These are phyloP conservation scores for Dujonia santamariae DNA, from an alignment of 1,139 yeast genomes.

Conservation along the genomic window DNA sequence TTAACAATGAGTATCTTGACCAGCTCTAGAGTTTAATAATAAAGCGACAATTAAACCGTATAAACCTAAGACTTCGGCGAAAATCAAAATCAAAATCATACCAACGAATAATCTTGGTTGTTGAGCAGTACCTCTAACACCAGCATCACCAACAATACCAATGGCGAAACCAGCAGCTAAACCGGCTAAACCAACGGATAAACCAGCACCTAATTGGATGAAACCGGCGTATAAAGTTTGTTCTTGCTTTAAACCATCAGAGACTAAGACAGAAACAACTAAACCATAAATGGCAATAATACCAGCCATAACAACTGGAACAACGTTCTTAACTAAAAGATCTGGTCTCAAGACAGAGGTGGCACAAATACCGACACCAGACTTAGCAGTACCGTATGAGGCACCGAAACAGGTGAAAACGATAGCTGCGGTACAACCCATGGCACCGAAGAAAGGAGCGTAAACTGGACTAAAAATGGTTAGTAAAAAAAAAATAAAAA, in stretches of 20 bases:
- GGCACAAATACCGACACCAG: slow-evolving; percentile 99
- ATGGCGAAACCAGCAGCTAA: slow-evolving; percentile 97
- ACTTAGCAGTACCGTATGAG: slow-evolving; percentile 98
- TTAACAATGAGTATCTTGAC: slow-evolving; percentile 84
- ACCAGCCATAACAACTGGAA: slow-evolving; percentile 99
- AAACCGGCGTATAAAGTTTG: slow-evolving; percentile 97
- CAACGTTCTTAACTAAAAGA: slow-evolving; percentile 80
- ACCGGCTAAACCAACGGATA: slow-evolving; percentile 96
- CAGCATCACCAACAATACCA: slow-evolving; percentile 99
- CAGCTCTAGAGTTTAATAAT: slow-evolving; percentile 94
- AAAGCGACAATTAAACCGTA: slow-evolving; percentile 98
- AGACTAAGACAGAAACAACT: slow-evolving; percentile 93
- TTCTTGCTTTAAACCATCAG: slow-evolving; percentile 82
- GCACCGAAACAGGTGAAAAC: slow-evolving; percentile 99
- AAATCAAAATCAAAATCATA: slow-evolving; percentile 88
- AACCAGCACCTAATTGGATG: slow-evolving; percentile 97
- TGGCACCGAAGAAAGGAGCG: slow-evolving; percentile 95
- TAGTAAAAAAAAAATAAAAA: slow-evolving; percentile 14
- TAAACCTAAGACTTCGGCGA: slow-evolving; percentile 95
- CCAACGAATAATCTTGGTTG: slow-evolving; percentile 97
- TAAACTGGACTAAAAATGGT: slow-evolving; percentile 61
- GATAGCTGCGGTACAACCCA: slow-evolving; percentile 99
- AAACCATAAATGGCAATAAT: slow-evolving; percentile 98
- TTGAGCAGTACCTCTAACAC: slow-evolving; percentile 94
- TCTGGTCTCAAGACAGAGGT: slow-evolving; percentile 98